Evolutionary conservation across 345 rosid genomes (phyloP).

Genomic region (Brassica carinata): DNA sequence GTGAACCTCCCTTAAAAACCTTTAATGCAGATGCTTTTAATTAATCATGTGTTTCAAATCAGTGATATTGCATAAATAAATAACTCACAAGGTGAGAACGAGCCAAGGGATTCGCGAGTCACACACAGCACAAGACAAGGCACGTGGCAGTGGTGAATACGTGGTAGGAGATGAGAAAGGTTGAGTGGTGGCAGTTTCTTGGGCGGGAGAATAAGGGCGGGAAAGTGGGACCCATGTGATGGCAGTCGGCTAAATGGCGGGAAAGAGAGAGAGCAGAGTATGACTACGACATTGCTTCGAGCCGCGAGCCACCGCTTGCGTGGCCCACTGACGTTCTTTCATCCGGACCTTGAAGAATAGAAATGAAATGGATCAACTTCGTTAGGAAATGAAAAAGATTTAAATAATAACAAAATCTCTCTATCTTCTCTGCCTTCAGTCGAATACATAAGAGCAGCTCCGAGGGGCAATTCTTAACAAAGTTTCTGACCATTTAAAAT

Average conservation of each 20-base stretch:
- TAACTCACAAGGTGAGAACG: neutral
- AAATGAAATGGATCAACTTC: neutral
- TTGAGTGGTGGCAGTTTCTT: slow-evolving; percentile 19
- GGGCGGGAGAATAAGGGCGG: slow-evolving; percentile 36
- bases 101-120: neutral
- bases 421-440: no score
- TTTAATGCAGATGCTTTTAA: no score
- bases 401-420: neutral
- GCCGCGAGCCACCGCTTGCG: slow-evolving; percentile 34
- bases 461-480: no score
- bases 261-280: slow-evolving; percentile 3
- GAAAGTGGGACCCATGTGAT: slow-evolving; percentile 33
- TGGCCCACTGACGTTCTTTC: slow-evolving; percentile 16
- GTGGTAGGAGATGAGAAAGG: slow-evolving; percentile 15
- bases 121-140: neutral
- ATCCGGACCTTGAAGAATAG: neutral
- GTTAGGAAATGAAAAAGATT: neutral
- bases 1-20: no score
- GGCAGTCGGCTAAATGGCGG: slow-evolving; percentile 41
- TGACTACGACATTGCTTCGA: slow-evolving; percentile 15
- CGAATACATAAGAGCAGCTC: no score
- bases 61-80: neutral
- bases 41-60: neutral
- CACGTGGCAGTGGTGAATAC: slow-evolving; percentile 21
- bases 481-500: no score